A percentile compares a stretch with the other conserved stretches of the same genome.
These are phyloP conservation scores for Euryodendron excelsum DNA, from an alignment of 148 eudicot genomes.

Conservation along the genomic window DNA sequence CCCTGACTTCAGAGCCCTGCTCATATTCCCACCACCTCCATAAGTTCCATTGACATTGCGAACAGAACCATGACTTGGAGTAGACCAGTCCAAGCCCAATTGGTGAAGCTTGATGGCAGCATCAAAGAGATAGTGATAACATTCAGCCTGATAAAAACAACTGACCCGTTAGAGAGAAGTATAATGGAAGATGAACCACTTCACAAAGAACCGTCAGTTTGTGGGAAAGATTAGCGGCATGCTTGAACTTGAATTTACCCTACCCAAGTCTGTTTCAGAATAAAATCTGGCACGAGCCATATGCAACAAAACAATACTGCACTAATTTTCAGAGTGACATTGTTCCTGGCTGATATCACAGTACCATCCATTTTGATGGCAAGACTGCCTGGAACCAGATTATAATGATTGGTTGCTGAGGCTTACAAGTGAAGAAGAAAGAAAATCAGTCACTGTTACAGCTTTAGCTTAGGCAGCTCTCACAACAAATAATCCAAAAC, in stretches of 20 bases:
- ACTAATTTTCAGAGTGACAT: neutral
- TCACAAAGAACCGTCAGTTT: neutral
- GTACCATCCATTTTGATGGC: neutral
- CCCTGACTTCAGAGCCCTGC: slow-evolving; percentile 2
- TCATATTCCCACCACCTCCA: slow-evolving; percentile 12
- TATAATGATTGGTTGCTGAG: neutral
- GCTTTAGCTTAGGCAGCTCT: too few relatives aligned
- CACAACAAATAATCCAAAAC: neutral
- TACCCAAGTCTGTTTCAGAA: neutral
- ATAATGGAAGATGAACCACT: neutral
- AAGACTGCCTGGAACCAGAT: neutral
- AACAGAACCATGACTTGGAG: slow-evolving; percentile 8
- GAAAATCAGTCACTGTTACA: neutral
- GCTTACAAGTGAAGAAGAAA: neutral
- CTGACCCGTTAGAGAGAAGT: neutral
- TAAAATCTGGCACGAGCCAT: neutral
- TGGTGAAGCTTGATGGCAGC: slow-evolving; percentile 21
- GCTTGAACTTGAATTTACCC: neutral
- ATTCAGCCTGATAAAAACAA: slow-evolving; percentile 16
- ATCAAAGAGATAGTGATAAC: slow-evolving; percentile 14
- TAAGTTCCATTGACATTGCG: slow-evolving; percentile 9
- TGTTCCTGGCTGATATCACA: neutral
- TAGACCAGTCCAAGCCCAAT: slow-evolving; percentile 14
- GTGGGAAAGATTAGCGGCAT: neutral
- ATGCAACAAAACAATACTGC: neutral